A percentile compares a stretch with the other conserved stretches of the same genome.
Evolutionary conservation across 805 yeast genomes (phyloP).

Genomic region (Alloascoidea hylecoeti): DNA sequence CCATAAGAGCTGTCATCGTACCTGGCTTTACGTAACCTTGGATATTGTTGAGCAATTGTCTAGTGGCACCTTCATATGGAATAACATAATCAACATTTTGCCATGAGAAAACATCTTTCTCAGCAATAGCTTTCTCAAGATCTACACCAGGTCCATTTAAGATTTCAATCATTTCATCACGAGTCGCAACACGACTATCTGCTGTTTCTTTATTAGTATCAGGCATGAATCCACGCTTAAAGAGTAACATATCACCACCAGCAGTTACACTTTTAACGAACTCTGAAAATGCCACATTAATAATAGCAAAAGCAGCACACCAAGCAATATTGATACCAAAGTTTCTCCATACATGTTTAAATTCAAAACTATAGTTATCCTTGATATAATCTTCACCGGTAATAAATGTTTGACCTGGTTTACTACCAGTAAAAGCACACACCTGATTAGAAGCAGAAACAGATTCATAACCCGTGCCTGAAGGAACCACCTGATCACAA

Average conservation of each 20-base stretch:
- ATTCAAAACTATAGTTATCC: conserved; percentile 33
- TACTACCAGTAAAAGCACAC: conserved; percentile 56
- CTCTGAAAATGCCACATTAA: conserved; percentile 19
- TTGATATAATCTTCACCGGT: conserved; percentile 44
- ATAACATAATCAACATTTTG: conserved; percentile 43
- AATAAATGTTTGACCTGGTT: conserved; percentile 40
- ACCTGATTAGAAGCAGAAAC: conserved; percentile 25
- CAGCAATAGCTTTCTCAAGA: conserved; percentile 15
- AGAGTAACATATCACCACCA: conserved; percentile 17
- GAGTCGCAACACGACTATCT: too few relatives aligned
- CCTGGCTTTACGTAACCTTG: conserved; percentile 75
- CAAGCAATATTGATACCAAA: conserved; percentile 52
- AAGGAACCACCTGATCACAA: conserved; percentile 41
- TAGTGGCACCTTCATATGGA: conserved; percentile 21
- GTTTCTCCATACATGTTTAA: conserved; percentile 66
- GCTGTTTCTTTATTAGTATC: conserved; percentile 16
- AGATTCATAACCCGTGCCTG: conserved; percentile 37
- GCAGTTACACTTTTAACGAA: conserved; percentile 15
- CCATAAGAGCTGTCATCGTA: conserved; percentile 71
- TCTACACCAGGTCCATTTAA: conserved; percentile 19
- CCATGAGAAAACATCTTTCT: conserved; percentile 45
- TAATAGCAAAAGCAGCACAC: conserved; percentile 20
- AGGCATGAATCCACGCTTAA: conserved; percentile 21
- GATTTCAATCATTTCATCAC: conserved; percentile 23
- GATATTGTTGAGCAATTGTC: conserved; percentile 29